Evolutionary conservation across 2,329 filamentous ascomycete genomes (phyloP).

Genomic region (Pseudogymnoascus sp.): DNA sequence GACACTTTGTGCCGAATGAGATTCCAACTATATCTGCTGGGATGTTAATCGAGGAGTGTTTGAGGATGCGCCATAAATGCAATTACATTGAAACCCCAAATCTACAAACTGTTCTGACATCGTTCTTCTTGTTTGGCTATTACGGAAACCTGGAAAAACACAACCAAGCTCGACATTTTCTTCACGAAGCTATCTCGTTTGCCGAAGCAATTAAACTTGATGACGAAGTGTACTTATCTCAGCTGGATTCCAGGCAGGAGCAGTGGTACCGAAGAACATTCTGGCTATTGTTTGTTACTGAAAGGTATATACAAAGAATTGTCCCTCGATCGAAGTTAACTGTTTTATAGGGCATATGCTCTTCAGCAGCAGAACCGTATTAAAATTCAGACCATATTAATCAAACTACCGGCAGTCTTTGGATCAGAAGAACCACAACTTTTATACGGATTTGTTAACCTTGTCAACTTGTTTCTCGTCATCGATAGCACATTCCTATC

Average conservation of each 20-base stretch:
- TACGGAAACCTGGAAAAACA: conserved; percentile 29
- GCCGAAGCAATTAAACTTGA: conserved; percentile 26
- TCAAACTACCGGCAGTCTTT: conserved; percentile 1
- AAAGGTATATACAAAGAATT: conserved; percentile 12
- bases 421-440: background rate
- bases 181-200: conserved; percentile 27
- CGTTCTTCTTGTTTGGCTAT: conserved; percentile 29
- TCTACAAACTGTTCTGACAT: conserved; percentile 26
- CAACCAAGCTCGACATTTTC: conserved; percentile 30
- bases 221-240: conserved; percentile 20
- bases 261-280: conserved; percentile 24
- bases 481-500: conserved; percentile 3
- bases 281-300: conserved; percentile 29
- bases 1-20: background rate
- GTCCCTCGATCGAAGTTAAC: background rate
- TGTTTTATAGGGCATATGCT: background rate
- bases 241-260: background rate
- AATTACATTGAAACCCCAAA: conserved; percentile 25
- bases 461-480: conserved; percentile 3
- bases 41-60: conserved; percentile 25
- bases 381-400: background rate
- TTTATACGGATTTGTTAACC: background rate
- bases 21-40: conserved; percentile 2
- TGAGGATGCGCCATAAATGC: conserved; percentile 22
- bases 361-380: conserved; percentile 2